These are phyloP conservation scores for Leccinum pallidistipes DNA, from an alignment of 1,284 basidiomycete species.

Conservation along the genomic window DNA sequence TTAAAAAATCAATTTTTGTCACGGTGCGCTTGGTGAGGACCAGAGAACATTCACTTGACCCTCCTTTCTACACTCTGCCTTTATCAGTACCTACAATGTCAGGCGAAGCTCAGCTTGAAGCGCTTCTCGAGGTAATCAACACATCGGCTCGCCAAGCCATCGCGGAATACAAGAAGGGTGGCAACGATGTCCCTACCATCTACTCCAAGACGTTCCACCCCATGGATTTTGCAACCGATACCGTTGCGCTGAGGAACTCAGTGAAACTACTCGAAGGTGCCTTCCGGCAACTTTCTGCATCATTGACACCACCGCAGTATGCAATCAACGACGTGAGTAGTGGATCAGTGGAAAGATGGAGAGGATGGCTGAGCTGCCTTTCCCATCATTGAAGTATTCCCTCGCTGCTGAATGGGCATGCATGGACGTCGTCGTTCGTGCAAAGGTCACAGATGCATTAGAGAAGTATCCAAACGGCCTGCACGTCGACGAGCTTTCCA, in stretches of 20 bases:
- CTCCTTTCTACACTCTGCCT: neutral
- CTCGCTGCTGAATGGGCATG: conserved; percentile 32
- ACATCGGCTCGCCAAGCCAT: conserved; percentile 29
- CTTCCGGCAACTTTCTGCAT: conserved; percentile 30
- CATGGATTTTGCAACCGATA: conserved; percentile 23
- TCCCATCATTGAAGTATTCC: conserved; percentile 15
- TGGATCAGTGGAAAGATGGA: neutral
- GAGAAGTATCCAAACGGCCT: conserved; percentile 28
- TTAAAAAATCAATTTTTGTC: no score
- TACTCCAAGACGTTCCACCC: conserved; percentile 24
- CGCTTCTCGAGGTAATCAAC: neutral
- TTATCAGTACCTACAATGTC: conserved; percentile 17
- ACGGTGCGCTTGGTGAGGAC: neutral
- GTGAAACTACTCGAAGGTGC: conserved; percentile 31
- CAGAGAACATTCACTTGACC: neutral
- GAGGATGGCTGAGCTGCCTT: neutral
- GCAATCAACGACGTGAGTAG: conserved; percentile 13
- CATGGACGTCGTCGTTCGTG: conserved; percentile 19
- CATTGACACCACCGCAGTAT: conserved; percentile 33
- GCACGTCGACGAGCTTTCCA: conserved; percentile 24
- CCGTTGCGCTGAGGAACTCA: conserved; percentile 25
- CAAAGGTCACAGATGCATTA: conserved; percentile 28
- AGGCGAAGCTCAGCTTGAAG: conserved; percentile 23
- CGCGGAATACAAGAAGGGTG: conserved; percentile 28
- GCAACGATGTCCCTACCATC: conserved; percentile 23